phyloP scores from a whole-genome alignment of 2,329 filamentous ascomycete species.

The Thelonectria discophora region DNA sequence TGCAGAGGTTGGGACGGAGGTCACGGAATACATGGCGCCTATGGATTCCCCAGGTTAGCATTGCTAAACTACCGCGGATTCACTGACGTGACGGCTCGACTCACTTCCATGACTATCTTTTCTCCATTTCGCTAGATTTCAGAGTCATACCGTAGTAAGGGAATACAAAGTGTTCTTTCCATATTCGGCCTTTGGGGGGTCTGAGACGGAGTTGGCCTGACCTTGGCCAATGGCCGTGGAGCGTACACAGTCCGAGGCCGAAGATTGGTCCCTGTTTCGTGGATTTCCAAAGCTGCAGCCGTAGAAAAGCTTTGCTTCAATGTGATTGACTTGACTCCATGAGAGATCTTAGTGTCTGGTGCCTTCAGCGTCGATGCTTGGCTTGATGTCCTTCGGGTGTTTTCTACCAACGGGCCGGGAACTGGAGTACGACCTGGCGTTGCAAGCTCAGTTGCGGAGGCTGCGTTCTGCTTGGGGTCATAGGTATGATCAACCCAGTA shows the following conservation, averaged over 20 bases:
- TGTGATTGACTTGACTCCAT: background rate
- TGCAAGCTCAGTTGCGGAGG: background rate
- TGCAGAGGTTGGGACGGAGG: slow-evolving; percentile 19
- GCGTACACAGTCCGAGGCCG: slow-evolving; percentile 13
- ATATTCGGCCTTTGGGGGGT: background rate
- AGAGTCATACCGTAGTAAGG: slow-evolving; percentile 1
- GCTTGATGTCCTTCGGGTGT: background rate
- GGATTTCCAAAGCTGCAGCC: slow-evolving; percentile 2
- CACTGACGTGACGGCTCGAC: background rate
- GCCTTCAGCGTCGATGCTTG: background rate
- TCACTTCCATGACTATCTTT: slow-evolving; percentile 5
- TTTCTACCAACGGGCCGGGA: background rate
- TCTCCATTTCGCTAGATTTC: background rate
- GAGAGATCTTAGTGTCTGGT: background rate
- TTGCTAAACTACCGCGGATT: background rate
- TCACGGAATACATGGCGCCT: slow-evolving; percentile 21
- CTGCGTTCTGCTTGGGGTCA: background rate
- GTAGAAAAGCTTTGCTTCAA: slow-evolving; percentile 8
- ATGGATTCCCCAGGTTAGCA: background rate
- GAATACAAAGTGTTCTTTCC: background rate
- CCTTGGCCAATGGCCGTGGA: slow-evolving; percentile 4
- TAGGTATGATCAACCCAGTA: slow-evolving; percentile 18
- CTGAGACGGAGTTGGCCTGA: background rate
- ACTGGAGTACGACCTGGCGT: background rate
- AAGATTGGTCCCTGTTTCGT: slow-evolving; percentile 7